These are phyloP conservation scores for Arthrobotrys sinensis DNA, from an alignment of 2,329 filamentous ascomycete species.

Conservation along the genomic window DNA sequence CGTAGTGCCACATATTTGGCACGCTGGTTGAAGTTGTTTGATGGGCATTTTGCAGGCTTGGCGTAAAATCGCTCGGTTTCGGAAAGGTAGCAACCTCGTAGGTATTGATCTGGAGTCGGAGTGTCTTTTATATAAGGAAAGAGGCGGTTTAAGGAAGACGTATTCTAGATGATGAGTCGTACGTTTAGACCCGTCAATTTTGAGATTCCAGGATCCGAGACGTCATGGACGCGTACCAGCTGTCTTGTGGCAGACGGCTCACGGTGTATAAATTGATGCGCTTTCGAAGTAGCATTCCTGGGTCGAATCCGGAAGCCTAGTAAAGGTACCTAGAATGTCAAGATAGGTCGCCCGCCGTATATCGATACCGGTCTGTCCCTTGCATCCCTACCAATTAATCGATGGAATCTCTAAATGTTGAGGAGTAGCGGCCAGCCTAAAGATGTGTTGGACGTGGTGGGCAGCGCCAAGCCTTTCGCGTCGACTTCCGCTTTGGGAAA, in stretches of 20 bases:
- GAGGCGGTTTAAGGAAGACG: too few species aligned
- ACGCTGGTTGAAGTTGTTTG: conserved; percentile 11
- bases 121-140: too few species aligned
- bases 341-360: not conserved
- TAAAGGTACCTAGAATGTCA: not conserved
- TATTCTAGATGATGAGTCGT: not conserved
- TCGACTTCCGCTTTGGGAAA: conserved; percentile 54
- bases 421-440: not conserved
- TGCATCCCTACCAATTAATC: not conserved
- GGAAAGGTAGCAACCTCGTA: too few species aligned
- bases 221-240: too few species aligned
- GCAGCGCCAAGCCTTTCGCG: conserved; percentile 42
- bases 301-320: not conserved
- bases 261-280: not conserved
- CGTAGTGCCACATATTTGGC: conserved; percentile 18
- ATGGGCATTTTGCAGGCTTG: conserved; percentile 3
- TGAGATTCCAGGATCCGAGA: too few species aligned
- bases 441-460: conserved; percentile 20
- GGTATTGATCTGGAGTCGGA: not conserved
- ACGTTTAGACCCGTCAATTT: too few species aligned
- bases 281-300: not conserved
- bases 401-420: not conserved
- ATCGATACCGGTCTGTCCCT: not conserved
- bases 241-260: not conserved
- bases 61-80: not conserved